phyloP scores from a whole-genome alignment of 2,329 filamentous ascomycete genomes.

The Curvularia sp. region DNA sequence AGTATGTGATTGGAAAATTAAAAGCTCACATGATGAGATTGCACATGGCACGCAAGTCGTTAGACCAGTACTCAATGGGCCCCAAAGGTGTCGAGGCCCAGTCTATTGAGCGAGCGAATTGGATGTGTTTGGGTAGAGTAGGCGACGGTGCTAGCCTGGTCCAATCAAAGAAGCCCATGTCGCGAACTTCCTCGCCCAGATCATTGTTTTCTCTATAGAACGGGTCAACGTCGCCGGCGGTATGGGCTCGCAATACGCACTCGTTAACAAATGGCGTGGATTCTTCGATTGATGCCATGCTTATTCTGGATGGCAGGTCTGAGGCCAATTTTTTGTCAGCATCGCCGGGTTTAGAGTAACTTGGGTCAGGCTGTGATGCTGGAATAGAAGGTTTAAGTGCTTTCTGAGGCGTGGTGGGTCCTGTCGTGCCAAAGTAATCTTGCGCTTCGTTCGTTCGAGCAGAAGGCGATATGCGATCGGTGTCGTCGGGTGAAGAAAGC shows the following conservation, averaged over 20 bases:
- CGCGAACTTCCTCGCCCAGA: conserved; percentile 33
- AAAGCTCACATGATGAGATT: conserved; percentile 73
- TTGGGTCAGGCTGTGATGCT: conserved; percentile 12
- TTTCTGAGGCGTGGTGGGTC: conserved; percentile 19
- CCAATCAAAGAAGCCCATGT: conserved; percentile 77
- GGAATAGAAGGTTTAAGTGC: conserved; percentile 24
- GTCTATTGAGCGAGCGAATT: conserved; percentile 73
- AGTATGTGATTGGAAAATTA: not conserved
- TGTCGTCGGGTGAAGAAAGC: conserved; percentile 18
- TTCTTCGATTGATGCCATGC: conserved; percentile 33
- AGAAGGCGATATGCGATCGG: conserved; percentile 23
- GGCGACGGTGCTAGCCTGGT: conserved; percentile 71
- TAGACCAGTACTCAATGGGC: conserved; percentile 75
- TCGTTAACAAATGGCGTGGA: conserved; percentile 48
- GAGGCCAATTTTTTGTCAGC: conserved; percentile 10
- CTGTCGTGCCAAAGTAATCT: conserved; percentile 54
- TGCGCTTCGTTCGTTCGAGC: conserved; percentile 37
- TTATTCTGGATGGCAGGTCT: conserved; percentile 22
- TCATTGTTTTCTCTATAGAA: conserved; percentile 43
- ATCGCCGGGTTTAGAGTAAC: conserved; percentile 9
- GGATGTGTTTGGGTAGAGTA: conserved; percentile 72
- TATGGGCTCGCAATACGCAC: conserved; percentile 52
- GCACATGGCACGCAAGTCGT: conserved; percentile 77
- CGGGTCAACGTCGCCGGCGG: conserved; percentile 51
- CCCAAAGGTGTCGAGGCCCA: conserved; percentile 78